Evolutionary conservation across 2,329 filamentous ascomycete species (phyloP).

Genomic region (Penicillium italicum): DNA sequence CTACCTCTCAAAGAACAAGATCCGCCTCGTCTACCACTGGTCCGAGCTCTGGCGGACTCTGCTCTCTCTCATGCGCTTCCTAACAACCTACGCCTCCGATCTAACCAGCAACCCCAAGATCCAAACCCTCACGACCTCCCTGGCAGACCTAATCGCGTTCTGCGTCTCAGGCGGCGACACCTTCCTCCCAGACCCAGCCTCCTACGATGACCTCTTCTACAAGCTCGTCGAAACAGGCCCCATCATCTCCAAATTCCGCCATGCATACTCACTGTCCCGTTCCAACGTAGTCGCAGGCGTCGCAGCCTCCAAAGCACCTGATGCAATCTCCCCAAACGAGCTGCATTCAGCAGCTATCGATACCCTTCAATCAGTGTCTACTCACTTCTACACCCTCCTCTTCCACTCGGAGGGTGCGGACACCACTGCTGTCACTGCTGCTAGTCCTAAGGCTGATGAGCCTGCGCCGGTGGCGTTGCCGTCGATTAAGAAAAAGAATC

Average conservation of each 20-base stretch:
- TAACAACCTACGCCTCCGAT: constrained; percentile 80
- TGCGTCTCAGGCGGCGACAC: constrained; percentile 82
- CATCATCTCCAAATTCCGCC: constrained; percentile 73
- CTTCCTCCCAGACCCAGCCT: constrained; percentile 80
- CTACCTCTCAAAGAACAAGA: constrained; percentile 76
- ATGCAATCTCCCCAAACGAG: constrained; percentile 19
- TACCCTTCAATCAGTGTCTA: constrained; percentile 71
- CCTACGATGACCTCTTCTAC: constrained; percentile 97
- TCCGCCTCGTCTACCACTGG: constrained; percentile 87
- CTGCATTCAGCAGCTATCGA: constrained; percentile 66
- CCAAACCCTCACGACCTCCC: constrained; percentile 68
- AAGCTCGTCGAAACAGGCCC: constrained; percentile 93
- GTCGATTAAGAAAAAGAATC: constrained; percentile 54
- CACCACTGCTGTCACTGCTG: constrained; percentile 5
- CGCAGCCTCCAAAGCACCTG: constrained; percentile 13
- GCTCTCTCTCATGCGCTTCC: constrained; percentile 81
- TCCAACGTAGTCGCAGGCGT: constrained; percentile 21
- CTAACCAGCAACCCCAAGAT: constrained; percentile 66
- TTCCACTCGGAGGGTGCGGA: constrained; percentile 48
- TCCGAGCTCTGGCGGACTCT: constrained; percentile 88
- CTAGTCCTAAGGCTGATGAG: constrained; percentile 21
- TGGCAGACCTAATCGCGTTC: constrained; percentile 79
- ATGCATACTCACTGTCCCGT: constrained; percentile 51
- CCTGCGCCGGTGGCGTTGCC: constrained; percentile 29
- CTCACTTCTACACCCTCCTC: constrained; percentile 83